Evolutionary conservation across 2,329 filamentous ascomycete genomes (phyloP).

Genomic region (Tolypocladium paradoxum): DNA sequence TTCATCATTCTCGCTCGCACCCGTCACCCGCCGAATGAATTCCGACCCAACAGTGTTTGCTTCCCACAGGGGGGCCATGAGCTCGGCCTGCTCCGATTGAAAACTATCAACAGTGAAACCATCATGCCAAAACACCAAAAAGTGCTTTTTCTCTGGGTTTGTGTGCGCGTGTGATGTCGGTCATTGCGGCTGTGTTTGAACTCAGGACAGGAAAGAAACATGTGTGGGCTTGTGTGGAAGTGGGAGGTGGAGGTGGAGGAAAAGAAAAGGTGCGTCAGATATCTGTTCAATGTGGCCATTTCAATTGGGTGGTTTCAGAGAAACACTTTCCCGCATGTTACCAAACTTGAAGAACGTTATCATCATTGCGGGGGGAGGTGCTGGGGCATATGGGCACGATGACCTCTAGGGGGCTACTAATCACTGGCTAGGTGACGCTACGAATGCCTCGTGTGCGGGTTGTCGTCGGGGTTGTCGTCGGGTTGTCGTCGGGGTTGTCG

Average conservation of each 20-base stretch:
- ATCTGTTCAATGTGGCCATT: not conserved
- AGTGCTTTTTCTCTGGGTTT: not conserved
- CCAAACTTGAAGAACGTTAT: not conserved
- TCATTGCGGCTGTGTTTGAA: not conserved
- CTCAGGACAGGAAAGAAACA: not conserved
- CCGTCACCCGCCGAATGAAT: not conserved
- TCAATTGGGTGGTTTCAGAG: not conserved
- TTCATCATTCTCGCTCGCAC: constrained; percentile 5
- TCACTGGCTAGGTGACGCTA: not conserved
- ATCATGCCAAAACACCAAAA: not conserved
- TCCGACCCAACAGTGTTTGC: not conserved
- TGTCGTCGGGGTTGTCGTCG: not conserved
- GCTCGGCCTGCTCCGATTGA: constrained; percentile 39
- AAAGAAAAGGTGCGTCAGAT: not conserved
- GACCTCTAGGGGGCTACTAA: not conserved
- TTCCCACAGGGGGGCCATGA: not conserved
- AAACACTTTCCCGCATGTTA: not conserved
- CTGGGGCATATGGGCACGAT: not conserved
- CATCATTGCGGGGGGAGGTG: not conserved
- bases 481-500: not conserved
- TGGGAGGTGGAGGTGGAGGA: not conserved
- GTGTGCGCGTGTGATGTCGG: not conserved
- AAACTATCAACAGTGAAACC: constrained; percentile 30
- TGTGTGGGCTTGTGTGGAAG: no score
- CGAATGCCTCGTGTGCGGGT: not conserved